phyloP scores from a whole-genome alignment of 179 eudicot genomes.

The Carnegiea gigantea region DNA sequence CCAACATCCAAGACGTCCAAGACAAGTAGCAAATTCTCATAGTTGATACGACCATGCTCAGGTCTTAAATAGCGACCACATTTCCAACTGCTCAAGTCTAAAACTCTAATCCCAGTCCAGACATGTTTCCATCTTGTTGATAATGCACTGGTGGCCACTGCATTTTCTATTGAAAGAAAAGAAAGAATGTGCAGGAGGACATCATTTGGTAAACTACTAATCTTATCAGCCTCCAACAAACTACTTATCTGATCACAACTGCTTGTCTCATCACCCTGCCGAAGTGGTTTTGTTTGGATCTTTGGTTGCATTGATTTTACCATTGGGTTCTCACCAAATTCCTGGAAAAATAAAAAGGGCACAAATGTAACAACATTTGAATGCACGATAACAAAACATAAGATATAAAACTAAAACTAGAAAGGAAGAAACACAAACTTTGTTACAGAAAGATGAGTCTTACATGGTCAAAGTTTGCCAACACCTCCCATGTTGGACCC shows the following conservation, averaged over 20 bases:
- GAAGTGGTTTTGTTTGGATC: neutral
- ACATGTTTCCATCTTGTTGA: neutral
- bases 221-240: neutral
- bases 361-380: no score
- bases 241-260: neutral
- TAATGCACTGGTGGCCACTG: neutral
- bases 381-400: no score
- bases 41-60: neutral
- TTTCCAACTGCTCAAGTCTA: neutral
- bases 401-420: no score
- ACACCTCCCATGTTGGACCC: neutral
- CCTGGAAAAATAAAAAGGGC: neutral
- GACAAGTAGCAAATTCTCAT: neutral
- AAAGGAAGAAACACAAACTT: neutral
- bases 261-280: no score
- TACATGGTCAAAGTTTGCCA: neutral
- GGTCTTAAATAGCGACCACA: neutral
- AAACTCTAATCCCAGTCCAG: neutral
- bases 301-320: neutral
- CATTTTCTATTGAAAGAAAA: neutral
- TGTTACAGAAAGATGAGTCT: neutral
- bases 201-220: conserved; percentile 1
- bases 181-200: neutral
- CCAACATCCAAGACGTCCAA: neutral
- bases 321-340: neutral